Conservation (phyloP, 2,329 filamentous ascomycete genomes). For the Helminthosporium solani region DNA sequence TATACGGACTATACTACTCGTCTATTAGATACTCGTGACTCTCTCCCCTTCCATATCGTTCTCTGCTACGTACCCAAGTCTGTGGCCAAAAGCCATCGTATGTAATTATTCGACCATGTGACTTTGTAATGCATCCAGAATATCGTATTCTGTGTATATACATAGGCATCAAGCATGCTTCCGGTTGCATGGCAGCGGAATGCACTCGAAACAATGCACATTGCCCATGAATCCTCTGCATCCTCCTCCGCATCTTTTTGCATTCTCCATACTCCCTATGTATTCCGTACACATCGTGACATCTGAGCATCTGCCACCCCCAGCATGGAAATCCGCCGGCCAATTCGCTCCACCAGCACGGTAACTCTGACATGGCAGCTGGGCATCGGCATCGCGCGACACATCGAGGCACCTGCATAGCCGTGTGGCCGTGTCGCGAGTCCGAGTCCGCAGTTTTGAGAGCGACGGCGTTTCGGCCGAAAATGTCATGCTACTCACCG, state of each 20-base stretch:
- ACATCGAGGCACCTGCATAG: no score
- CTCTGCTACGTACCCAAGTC: no score
- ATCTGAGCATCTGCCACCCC: neutral
- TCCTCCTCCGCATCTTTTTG: neutral
- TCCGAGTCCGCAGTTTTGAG: neutral
- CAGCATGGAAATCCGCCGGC: neutral
- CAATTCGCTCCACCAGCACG: slow-evolving; percentile 1
- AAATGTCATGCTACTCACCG: slow-evolving; percentile 10
- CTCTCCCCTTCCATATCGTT: no score
- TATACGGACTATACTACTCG: no score
- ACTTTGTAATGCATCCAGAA: no score
- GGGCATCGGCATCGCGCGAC: slow-evolving; percentile 5
- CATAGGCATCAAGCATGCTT: neutral
- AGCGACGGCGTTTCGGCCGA: slow-evolving; percentile 1
- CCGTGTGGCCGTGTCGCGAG: slow-evolving; percentile 3
- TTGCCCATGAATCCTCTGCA: no score
- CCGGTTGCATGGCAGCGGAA: slow-evolving; percentile 15
- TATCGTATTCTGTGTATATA: no score
- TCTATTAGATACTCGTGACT: no score
- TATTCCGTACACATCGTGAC: no score
- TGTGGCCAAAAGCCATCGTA: no score
- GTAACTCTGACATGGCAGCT: neutral
- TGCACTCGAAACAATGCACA: neutral
- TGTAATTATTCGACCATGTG: no score
- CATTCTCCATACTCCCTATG: no score